Percentiles rank a stretch among this genome's conserved stretches.
These are phyloP conservation scores for Gleditsia sinensis DNA, from an alignment of 306 rosid genomes.

Conservation along the genomic window DNA sequence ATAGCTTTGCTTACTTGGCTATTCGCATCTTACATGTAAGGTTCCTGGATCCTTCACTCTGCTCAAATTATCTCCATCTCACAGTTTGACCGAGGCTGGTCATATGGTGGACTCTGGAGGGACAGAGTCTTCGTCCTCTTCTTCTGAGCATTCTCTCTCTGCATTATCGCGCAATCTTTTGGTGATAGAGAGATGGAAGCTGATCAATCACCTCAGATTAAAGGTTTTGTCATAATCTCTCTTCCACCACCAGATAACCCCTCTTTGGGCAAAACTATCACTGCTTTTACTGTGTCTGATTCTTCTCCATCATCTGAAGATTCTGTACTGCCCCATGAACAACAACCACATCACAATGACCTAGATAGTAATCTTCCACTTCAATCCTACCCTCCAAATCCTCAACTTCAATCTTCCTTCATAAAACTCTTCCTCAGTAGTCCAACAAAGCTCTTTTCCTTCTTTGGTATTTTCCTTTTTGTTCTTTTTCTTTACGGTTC, in stretches of 20 bases:
- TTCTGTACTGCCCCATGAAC: constrained; percentile 28
- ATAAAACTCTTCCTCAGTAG: constrained; percentile 33
- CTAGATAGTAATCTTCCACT: constrained; percentile 27
- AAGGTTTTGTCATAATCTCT: constrained; percentile 69
- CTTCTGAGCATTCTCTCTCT: not conserved
- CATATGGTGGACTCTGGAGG: not conserved
- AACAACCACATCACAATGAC: not conserved
- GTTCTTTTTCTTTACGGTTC: constrained; percentile 56
- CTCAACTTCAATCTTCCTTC: constrained; percentile 34
- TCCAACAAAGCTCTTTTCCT: constrained; percentile 46
- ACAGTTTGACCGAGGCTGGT: constrained; percentile 4
- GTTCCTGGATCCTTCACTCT: constrained; percentile 8
- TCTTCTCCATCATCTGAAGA: constrained; percentile 33
- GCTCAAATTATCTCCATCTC: not conserved
- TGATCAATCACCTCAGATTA: constrained; percentile 49
- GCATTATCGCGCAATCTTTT: not conserved
- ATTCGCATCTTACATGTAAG: not conserved
- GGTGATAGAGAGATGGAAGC: constrained; percentile 43
- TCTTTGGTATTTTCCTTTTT: constrained; percentile 55
- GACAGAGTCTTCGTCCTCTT: not conserved
- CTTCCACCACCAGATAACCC: constrained; percentile 87
- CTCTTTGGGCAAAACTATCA: constrained; percentile 77
- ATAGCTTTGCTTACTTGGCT: constrained; percentile 24
- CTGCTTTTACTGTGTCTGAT: constrained; percentile 62
- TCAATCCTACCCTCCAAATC: constrained; percentile 40